Base-by-base conservation (phyloP, 495 filamentous ascomycete genomes). In the Chlorociboria aeruginascens region DNA sequence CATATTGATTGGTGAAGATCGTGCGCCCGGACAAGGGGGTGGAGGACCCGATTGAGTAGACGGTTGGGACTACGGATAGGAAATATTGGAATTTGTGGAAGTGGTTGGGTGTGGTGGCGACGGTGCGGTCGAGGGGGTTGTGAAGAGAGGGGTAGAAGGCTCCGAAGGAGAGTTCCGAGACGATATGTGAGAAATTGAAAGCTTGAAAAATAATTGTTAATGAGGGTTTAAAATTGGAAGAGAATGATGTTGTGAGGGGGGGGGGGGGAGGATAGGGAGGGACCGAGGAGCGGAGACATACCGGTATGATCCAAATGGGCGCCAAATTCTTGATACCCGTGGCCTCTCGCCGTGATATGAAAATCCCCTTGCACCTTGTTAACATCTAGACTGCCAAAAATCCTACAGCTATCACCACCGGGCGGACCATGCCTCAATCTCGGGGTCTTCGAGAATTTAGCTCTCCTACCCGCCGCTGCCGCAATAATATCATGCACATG, bases 51-150 rank as follows among this genome's bases (percentile, higher is more conserved):
- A 79, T 78, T 46, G 81, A 83, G 72, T 97, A 99, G 61, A 87
- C 76, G n/a, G 92, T 99, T 0, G 92, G 92, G 1, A 99, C 92
- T 34, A 99, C 70, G 48, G 87, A 95, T 63, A 95, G 79, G 73
- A 92, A 97, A 77, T 99, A 99, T 69, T 99, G 92, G 73, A 82
- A 96, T 67, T 90, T 92, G 76, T 85, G 82, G 73, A 96, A 97
- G 72, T 96, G 74, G 42, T 57, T 45, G 16, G 70, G 55, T 0
- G 85, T 89, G 1, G 73, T 66, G 59, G 89, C 81, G 61, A 88
- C 79, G 44, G 92, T 95, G 46, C 79, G 79, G 69, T 97, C 93
- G 52, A 99, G 87, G 0, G 92, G 92, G 70, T 97, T 99, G 54
- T 80, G 74, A 40, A 99, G 82, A 14, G 81, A 85, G 9, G 93